Conservation (phyloP, 805 yeast species). For the Zygosaccharomyces gambellarensis region DNA sequence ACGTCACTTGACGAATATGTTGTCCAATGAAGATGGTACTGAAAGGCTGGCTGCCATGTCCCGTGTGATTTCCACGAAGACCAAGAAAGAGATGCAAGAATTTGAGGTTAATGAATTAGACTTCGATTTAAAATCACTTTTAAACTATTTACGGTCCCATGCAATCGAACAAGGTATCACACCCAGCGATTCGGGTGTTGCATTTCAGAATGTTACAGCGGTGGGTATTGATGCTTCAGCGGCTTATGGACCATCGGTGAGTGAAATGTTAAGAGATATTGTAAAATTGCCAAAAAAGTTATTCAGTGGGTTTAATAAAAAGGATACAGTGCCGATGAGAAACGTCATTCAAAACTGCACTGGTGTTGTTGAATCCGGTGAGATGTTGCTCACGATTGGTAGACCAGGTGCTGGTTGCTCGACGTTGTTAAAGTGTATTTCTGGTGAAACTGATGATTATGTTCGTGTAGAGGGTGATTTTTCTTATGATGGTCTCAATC, state of each 20-base stretch:
- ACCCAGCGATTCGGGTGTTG: constrained; percentile 48
- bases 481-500: constrained; percentile 47
- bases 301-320: constrained; percentile 27
- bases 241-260: constrained; percentile 45
- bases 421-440: constrained; percentile 43
- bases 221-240: constrained; percentile 51
- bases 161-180: constrained; percentile 44
- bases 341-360: constrained; percentile 40
- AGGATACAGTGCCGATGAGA: constrained; percentile 33
- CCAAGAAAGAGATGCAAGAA: constrained; percentile 41
- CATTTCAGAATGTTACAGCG: constrained; percentile 41
- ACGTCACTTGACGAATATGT: constrained; percentile 30
- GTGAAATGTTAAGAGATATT: constrained; percentile 39
- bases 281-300: constrained; percentile 28
- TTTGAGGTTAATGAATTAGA: constrained; percentile 44
- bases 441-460: constrained; percentile 43
- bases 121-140: constrained; percentile 42
- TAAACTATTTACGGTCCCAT: constrained; percentile 39
- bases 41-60: constrained; percentile 46
- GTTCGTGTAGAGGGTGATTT: constrained; percentile 38
- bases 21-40: constrained; percentile 36
- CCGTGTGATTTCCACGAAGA: constrained; percentile 46
- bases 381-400: constrained; percentile 49
- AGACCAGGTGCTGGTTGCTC: constrained; percentile 67
- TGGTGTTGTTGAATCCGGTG: constrained; percentile 46